Conservation (phyloP, 176 grass and related monocot species). For the Luzula sylvatica region DNA sequence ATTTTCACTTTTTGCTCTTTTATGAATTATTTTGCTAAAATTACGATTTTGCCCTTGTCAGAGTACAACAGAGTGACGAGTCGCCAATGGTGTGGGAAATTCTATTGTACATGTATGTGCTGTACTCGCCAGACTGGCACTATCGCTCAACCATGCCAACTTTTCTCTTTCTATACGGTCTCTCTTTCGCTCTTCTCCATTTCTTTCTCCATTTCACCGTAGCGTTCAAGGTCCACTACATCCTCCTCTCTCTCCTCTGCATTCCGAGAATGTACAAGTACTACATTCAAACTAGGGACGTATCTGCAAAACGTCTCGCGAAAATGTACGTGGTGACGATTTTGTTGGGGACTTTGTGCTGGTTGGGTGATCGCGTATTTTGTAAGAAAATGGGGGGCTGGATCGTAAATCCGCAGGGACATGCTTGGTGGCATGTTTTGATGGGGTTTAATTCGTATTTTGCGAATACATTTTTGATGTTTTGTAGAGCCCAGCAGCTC, state of each 20-base stretch:
- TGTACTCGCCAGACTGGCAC: slow-evolving; percentile 93
- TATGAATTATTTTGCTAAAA: neutral
- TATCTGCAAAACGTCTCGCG: slow-evolving; percentile 54
- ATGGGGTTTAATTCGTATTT: slow-evolving; percentile 86
- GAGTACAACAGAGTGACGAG: slow-evolving; percentile 81
- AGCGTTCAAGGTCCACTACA: slow-evolving; percentile 73
- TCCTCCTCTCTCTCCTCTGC: slow-evolving; percentile 67
- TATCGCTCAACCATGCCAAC: slow-evolving; percentile 84
- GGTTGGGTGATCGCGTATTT: slow-evolving; percentile 57
- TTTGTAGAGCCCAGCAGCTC: slow-evolving; percentile 69
- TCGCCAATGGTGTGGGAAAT: slow-evolving; percentile 91
- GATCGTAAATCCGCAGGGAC: slow-evolving; percentile 78
- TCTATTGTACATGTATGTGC: slow-evolving; percentile 69
- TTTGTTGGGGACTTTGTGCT: slow-evolving; percentile 42
- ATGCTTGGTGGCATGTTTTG: slow-evolving; percentile 84
- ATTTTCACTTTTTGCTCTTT: neutral
- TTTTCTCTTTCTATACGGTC: slow-evolving; percentile 75
- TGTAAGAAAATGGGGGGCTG: slow-evolving; percentile 67
- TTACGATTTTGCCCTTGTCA: slow-evolving; percentile 19
- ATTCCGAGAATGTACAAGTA: slow-evolving; percentile 94
- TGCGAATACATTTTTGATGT: slow-evolving; percentile 86
- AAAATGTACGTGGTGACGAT: slow-evolving; percentile 62
- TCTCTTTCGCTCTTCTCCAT: slow-evolving; percentile 59
- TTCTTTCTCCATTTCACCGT: slow-evolving; percentile 50
- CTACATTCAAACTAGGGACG: slow-evolving; percentile 75